Conservation (phyloP, 2,329 filamentous ascomycete species). For the Diaporthe nobilis region DNA sequence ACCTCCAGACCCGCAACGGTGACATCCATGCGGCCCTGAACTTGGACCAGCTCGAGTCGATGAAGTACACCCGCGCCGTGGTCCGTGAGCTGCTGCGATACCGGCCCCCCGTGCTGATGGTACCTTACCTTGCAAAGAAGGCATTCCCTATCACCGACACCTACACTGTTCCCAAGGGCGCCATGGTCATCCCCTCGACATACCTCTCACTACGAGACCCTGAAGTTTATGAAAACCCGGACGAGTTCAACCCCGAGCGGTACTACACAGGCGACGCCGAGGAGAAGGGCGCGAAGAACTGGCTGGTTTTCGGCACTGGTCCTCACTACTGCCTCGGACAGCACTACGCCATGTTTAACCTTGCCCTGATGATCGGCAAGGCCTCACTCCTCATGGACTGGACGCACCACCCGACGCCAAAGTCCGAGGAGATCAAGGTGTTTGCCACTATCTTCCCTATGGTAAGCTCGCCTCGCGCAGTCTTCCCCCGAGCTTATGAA, state of each 20-base stretch:
- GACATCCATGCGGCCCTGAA: conserved; percentile 78
- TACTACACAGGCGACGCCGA: conserved; percentile 94
- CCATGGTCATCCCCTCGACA: conserved; percentile 94
- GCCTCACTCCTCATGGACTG: conserved; percentile 89
- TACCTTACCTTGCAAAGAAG: conserved; percentile 96
- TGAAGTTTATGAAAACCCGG: conserved; percentile 91
- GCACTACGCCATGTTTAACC: conserved; percentile 88
- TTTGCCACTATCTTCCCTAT: conserved; percentile 98
- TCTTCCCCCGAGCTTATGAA: background rate
- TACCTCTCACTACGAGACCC: conserved; percentile 93
- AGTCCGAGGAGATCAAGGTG: conserved; percentile 95
- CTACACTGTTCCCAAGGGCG: conserved; percentile 95
- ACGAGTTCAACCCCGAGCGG: conserved; percentile 89
- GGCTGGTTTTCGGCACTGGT: conserved; percentile 93
- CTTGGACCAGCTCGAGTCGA: conserved; percentile 89
- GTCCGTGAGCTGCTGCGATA: conserved; percentile 94
- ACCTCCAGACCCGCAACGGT: conserved; percentile 81
- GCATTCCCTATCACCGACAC: conserved; percentile 88
- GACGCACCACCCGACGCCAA: conserved; percentile 86
- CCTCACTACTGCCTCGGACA: conserved; percentile 98
- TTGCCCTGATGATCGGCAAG: conserved; percentile 92
- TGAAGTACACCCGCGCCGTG: conserved; percentile 92
- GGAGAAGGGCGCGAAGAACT: conserved; percentile 90
- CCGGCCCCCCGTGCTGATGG: conserved; percentile 96
- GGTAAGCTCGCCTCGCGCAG: conserved; percentile 69